Evolutionary conservation across 208 protist species (phyloP), one percentile per base, ranked within the genome.

Genomic region (Endotrypanum monterogeii): DNA sequence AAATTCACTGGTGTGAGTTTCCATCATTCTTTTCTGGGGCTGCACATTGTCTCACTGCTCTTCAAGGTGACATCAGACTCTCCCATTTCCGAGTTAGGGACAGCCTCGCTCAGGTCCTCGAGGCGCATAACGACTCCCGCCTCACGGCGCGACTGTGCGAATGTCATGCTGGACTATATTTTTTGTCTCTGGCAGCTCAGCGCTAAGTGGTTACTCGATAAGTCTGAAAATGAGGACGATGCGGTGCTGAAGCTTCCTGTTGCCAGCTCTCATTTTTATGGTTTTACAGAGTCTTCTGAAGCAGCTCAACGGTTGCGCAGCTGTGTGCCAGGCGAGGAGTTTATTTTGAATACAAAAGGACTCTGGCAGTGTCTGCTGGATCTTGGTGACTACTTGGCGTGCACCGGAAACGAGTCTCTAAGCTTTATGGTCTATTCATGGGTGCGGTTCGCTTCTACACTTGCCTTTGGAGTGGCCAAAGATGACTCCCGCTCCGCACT

Each of bases 101-200:
- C 60, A 28, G 18, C 23, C 5, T 65, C 35, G n/a, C 8, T 30
- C 60, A 44, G 18, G 23, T 3, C 23, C 3, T 30, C 18, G 8
- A 44, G 28, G 60, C 37, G 25, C 35, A 25, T 18, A 6, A 46
- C 50, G 5, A 12, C 32, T 23, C 39, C 50, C 16, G 50, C 20
- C 12, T 70, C 66, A 20, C 86, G 84, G 50, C 77, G 76, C 1
- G 81, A 85, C 46, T 90, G 82, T 50, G 84, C 74, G 0, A 70
- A 83, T 14, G 73, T 92, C 2, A 82, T 96, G 73, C 62, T 94
- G 28, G 79, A 90, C 75, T 96, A 96, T 71, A 71, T 96, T 14
- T 82, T 78, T 4, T 89, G 75, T 54, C 39, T 93, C 48, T 96
- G 91, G 91, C 73, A 79, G 28, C 69, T 83, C 12, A 70, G 67